These are phyloP conservation scores for Xylaria flabelliformis DNA, from an alignment of 495 filamentous ascomycete species.

Conservation along the genomic window DNA sequence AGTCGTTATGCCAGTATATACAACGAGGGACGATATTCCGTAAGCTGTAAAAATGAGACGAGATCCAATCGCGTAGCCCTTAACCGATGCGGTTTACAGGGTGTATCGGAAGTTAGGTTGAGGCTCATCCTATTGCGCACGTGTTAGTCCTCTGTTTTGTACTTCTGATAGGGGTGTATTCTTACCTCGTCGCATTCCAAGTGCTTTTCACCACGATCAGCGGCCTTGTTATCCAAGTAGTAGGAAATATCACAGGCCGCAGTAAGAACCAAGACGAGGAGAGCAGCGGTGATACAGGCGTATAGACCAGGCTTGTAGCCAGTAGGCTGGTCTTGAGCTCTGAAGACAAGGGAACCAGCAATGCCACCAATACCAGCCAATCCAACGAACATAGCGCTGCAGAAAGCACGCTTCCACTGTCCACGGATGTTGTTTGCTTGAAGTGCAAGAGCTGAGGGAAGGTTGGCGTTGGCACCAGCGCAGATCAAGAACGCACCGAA, in stretches of 20 bases:
- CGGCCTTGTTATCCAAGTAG: conserved; percentile 46
- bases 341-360: conserved; percentile 62
- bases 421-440: conserved; percentile 69
- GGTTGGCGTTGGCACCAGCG: conserved; percentile 61
- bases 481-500: conserved; percentile 67
- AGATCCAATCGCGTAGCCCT: background rate
- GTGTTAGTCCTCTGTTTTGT: conserved; percentile 22
- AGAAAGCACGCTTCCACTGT: conserved; percentile 70
- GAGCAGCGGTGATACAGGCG: conserved; percentile 49
- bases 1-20: conserved; percentile 26
- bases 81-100: conserved; percentile 34
- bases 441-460: conserved; percentile 60
- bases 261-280: conserved; percentile 47
- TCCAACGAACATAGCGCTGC: conserved; percentile 61
- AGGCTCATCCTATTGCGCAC: conserved; percentile 41
- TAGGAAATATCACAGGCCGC: conserved; percentile 40
- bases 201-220: conserved; percentile 52
- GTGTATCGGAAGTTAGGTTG: conserved; percentile 52
- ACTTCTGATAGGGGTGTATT: background rate
- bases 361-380: conserved; percentile 68
- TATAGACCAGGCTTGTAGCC: conserved; percentile 53
- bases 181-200: conserved; percentile 52
- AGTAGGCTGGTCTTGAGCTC: conserved; percentile 49
- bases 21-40: conserved; percentile 15
- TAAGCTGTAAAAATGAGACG: background rate